phyloP scores from a whole-genome alignment of 176 grass and related monocot species.

The Dendrocalamus sinicus region DNA sequence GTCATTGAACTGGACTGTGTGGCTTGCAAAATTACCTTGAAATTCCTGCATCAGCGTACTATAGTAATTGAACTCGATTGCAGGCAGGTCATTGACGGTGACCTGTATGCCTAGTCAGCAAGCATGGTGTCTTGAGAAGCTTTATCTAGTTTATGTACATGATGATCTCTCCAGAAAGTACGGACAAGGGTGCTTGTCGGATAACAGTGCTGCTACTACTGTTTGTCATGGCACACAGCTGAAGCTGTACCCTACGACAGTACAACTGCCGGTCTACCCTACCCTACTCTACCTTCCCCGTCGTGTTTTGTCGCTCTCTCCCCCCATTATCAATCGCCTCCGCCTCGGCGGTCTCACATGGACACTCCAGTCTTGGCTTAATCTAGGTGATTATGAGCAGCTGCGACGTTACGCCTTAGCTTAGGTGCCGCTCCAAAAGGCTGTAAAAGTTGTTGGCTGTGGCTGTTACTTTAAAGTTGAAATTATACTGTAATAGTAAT shows the following conservation, averaged over 20 bases:
- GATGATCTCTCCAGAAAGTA: not conserved
- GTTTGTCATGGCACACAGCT: not conserved
- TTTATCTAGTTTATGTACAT: not conserved
- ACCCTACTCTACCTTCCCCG: not conserved
- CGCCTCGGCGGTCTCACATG: not conserved
- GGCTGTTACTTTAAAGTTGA: too few relatives aligned
- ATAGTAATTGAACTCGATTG: not conserved
- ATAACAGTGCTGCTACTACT: not conserved
- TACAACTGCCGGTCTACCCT: not conserved
- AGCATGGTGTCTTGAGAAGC: not conserved
- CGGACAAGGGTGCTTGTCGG: not conserved
- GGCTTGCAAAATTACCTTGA: too few relatives aligned
- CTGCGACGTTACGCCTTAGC: not conserved
- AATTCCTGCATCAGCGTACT: too few relatives aligned
- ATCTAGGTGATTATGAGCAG: not conserved
- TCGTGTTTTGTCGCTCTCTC: conserved; percentile 32
- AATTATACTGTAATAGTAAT: too few relatives aligned
- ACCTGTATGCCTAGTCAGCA: not conserved
- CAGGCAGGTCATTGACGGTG: not conserved
- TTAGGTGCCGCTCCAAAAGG: too few relatives aligned
- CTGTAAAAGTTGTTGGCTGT: too few relatives aligned
- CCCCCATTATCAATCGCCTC: not conserved
- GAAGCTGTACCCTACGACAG: conserved; percentile 11
- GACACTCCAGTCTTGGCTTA: not conserved
- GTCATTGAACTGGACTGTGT: too few relatives aligned